Evolutionary conservation across 225 moss, liverwort and hornwort genomes (phyloP).

Genomic region (Anthoceros angustus): DNA sequence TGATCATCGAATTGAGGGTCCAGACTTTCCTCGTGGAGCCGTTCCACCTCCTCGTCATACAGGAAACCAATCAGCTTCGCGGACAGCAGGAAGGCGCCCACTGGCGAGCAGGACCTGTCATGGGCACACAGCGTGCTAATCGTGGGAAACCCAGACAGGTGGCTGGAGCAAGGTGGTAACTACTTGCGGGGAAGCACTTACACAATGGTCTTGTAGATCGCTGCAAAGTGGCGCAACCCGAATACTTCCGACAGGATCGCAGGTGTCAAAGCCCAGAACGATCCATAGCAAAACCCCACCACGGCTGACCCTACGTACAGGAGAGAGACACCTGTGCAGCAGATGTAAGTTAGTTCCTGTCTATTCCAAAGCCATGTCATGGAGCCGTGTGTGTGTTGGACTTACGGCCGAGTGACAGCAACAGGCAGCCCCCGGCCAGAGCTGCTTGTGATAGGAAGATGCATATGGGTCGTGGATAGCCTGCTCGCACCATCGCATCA

Average conservation of each 20-base stretch:
- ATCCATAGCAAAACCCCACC: conserved; percentile 64
- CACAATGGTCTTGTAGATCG: conserved; percentile 65
- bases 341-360: neutral
- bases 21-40: conserved; percentile 18
- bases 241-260: conserved; percentile 68
- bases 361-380: neutral
- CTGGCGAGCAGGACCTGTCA: conserved; percentile 44
- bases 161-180: neutral
- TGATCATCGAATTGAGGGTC: conserved; percentile 15
- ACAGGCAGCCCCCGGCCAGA: conserved; percentile 57
- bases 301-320: conserved; percentile 59
- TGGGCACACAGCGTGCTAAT: neutral
- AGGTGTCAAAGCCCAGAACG: conserved; percentile 59
- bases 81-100: conserved; percentile 67
- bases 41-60: conserved; percentile 52
- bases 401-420: conserved; percentile 54
- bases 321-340: conserved; percentile 24
- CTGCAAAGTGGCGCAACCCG: conserved; percentile 66
- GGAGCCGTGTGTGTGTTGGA: neutral
- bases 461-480: conserved; percentile 55
- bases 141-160: neutral
- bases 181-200: conserved; percentile 16
- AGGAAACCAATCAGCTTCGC: conserved; percentile 54
- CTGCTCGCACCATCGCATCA: conserved; percentile 37
- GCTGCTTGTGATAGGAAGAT: conserved; percentile 36